These are phyloP conservation scores for Tricholoma furcatifolium DNA, from an alignment of 768 basidiomycete species.

Conservation along the genomic window DNA sequence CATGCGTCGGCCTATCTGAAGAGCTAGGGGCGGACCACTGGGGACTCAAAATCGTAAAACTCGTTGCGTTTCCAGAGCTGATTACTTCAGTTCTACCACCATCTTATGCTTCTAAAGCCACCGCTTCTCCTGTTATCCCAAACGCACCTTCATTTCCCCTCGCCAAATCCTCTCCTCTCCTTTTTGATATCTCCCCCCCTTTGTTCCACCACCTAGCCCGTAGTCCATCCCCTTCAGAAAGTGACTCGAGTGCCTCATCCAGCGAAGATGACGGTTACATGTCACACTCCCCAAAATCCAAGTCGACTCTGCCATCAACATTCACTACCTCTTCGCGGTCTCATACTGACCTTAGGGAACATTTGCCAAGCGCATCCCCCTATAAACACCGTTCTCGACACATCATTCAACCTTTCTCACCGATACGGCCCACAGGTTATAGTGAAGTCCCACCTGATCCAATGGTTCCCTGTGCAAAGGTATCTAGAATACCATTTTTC, in stretches of 20 bases:
- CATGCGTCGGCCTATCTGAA: conserved; percentile 74
- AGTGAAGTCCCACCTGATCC: conserved; percentile 3
- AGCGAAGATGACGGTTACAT: conserved; percentile 58
- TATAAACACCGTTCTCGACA: conserved; percentile 39
- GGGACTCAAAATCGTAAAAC: conserved; percentile 75
- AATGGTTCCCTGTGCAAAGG: conserved; percentile 7
- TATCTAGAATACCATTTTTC: conserved; percentile 63
- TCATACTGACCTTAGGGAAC: conserved; percentile 37
- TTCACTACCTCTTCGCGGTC: conserved; percentile 41
- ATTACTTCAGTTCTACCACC: conserved; percentile 37
- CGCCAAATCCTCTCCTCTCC: conserved; percentile 3
- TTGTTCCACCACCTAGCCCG: not conserved
- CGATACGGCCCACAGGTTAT: conserved; percentile 22
- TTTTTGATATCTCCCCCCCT: conserved; percentile 16
- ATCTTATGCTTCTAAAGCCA: conserved; percentile 7
- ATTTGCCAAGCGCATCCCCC: conserved; percentile 22
- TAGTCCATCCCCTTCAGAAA: conserved; percentile 7
- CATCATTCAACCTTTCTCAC: conserved; percentile 29
- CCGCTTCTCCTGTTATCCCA: conserved; percentile 8
- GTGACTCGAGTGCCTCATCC: conserved; percentile 25
- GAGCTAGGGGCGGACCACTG: conserved; percentile 64
- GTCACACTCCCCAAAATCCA: conserved; percentile 53
- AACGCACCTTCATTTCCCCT: not conserved
- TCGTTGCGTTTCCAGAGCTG: conserved; percentile 75
- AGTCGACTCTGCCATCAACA: conserved; percentile 30